Conservation (phyloP, 2,329 filamentous ascomycete genomes). For the Microsporum canis region DNA sequence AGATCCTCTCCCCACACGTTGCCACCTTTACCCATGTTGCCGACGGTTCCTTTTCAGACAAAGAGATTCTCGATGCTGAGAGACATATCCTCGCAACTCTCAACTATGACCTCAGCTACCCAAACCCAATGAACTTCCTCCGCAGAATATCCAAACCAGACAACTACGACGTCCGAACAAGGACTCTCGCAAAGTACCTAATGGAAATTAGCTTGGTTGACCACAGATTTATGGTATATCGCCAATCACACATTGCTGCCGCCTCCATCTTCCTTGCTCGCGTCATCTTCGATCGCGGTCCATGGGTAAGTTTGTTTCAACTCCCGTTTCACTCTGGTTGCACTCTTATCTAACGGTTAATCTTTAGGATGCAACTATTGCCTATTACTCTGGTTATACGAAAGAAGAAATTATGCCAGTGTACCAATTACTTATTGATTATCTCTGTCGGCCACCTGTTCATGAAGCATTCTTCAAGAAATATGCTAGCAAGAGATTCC, state of each 20-base stretch:
- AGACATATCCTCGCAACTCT: constrained; percentile 83
- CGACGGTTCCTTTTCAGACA: constrained; percentile 89
- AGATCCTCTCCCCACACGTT: constrained; percentile 92
- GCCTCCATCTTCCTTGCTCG: constrained; percentile 91
- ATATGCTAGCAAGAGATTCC: constrained; percentile 97
- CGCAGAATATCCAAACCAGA: constrained; percentile 98
- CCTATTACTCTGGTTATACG: constrained; percentile 84
- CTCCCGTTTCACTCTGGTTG: neutral
- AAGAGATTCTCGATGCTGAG: constrained; percentile 94
- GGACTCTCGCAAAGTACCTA: constrained; percentile 93
- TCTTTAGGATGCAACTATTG: constrained; percentile 63
- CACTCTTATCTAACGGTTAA: neutral
- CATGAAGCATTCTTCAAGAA: constrained; percentile 99
- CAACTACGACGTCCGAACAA: constrained; percentile 96
- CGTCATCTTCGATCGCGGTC: constrained; percentile 76
- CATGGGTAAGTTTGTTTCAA: constrained; percentile 56
- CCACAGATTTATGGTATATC: constrained; percentile 82
- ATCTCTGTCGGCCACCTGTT: constrained; percentile 75
- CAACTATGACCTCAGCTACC: constrained; percentile 95
- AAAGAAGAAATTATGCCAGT: constrained; percentile 90
- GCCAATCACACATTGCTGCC: constrained; percentile 80
- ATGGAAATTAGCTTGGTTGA: constrained; percentile 95
- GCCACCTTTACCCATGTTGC: constrained; percentile 95
- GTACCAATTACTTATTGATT: constrained; percentile 90
- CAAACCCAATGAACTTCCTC: constrained; percentile 99